These are phyloP conservation scores for Heimioporus sp. DNA, from an alignment of 768 basidiomycete genomes.

Conservation along the genomic window DNA sequence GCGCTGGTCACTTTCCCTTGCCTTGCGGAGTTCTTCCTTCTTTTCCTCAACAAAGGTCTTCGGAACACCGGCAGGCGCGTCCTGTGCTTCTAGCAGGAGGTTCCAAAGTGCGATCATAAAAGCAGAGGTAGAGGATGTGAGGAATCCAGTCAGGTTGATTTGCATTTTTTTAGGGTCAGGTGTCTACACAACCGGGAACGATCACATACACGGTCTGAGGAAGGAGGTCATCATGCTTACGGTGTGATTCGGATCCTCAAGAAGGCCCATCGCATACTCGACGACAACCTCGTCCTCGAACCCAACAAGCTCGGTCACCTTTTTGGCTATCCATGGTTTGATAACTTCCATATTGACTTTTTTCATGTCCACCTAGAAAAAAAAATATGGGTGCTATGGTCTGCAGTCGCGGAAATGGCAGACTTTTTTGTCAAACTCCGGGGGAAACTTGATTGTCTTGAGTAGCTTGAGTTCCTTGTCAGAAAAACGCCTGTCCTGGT, in stretches of 20 bases:
- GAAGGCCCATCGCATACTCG: constrained; percentile 91
- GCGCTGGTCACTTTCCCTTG: constrained; percentile 58
- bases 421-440: constrained; percentile 86
- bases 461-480: constrained; percentile 93
- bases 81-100: constrained; percentile 90
- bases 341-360: constrained; percentile 94
- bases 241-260: constrained; percentile 84
- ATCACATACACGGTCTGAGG: neutral
- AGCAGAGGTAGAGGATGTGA: constrained; percentile 77
- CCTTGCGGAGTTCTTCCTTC: constrained; percentile 84
- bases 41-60: constrained; percentile 88
- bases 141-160: constrained; percentile 89
- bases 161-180: constrained; percentile 97
- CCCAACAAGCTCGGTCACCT: constrained; percentile 85
- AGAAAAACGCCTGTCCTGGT: constrained; percentile 90
- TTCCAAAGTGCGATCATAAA: constrained; percentile 93
- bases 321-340: constrained; percentile 93
- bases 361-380: constrained; percentile 79
- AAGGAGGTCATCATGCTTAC: constrained; percentile 41
- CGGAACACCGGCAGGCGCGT: constrained; percentile 85
- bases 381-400: neutral
- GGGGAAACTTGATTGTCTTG: constrained; percentile 87
- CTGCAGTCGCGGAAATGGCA: constrained; percentile 2
- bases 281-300: constrained; percentile 97
- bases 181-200: constrained; percentile 42